These are phyloP conservation scores for Melanomma pulvis-pyrius DNA, from an alignment of 495 filamentous ascomycete species.

Conservation along the genomic window DNA sequence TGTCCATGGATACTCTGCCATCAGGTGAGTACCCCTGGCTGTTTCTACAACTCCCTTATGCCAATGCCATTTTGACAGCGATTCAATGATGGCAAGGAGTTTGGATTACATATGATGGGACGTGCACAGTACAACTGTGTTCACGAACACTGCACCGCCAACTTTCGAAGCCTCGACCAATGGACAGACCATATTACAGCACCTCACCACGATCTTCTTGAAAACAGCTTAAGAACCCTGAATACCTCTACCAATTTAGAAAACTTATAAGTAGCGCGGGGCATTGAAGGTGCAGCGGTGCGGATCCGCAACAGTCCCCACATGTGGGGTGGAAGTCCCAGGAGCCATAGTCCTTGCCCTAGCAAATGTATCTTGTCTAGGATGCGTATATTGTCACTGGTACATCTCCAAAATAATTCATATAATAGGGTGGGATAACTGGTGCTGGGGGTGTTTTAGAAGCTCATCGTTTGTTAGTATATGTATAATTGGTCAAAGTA, in stretches of 20 bases:
- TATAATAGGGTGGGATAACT: background rate
- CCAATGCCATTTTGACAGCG: conserved; percentile 24
- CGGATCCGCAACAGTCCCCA: conserved; percentile 4
- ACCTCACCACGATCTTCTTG: conserved; percentile 33
- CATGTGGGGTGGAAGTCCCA: background rate
- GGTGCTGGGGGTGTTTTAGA: background rate
- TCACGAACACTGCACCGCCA: conserved; percentile 20
- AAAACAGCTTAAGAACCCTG: background rate
- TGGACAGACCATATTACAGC: conserved; percentile 27
- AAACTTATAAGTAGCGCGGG: background rate
- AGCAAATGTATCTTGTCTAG: background rate
- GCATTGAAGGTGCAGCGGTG: background rate
- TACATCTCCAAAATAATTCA: background rate
- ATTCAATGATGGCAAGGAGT: conserved; percentile 19
- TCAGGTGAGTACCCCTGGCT: conserved; percentile 22
- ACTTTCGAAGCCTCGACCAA: conserved; percentile 17
- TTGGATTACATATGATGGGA: conserved; percentile 9
- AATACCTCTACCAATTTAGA: background rate
- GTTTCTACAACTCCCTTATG: background rate
- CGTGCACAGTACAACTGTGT: conserved; percentile 23
- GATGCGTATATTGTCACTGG: background rate
- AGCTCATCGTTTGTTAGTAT: background rate
- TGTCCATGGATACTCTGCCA: conserved; percentile 37
- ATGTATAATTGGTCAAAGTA: background rate
- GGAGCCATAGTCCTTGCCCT: background rate